phyloP scores from a whole-genome alignment of 768 basidiomycete species.

The Crepidotus variabilis region DNA sequence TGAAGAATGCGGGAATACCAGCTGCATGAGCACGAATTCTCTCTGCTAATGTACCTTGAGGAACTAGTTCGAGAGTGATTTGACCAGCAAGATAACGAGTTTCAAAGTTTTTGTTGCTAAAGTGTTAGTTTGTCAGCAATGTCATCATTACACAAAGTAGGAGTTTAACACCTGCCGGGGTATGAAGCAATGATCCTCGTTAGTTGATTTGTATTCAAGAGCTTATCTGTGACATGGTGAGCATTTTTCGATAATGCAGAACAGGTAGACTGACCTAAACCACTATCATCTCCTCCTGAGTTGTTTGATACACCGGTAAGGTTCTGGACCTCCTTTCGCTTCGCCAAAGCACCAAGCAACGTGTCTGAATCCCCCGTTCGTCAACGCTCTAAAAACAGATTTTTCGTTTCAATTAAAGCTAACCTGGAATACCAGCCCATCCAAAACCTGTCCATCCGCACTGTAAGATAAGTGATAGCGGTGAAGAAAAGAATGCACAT shows the following conservation, averaged over 20 bases:
- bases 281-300: slow-evolving; percentile 66
- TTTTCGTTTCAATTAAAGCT: slow-evolving; percentile 10
- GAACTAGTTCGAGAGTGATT: slow-evolving; percentile 84
- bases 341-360: slow-evolving; percentile 71
- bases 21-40: slow-evolving; percentile 86
- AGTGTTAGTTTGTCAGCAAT: background rate
- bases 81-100: slow-evolving; percentile 73
- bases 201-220: slow-evolving; percentile 73
- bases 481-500: slow-evolving; percentile 20
- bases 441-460: slow-evolving; percentile 72
- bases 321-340: slow-evolving; percentile 67
- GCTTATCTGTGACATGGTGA: slow-evolving; percentile 46
- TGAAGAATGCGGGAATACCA: slow-evolving; percentile 92
- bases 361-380: slow-evolving; percentile 69
- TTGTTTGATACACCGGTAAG: slow-evolving; percentile 90
- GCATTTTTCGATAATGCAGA: background rate
- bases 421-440: slow-evolving; percentile 83
- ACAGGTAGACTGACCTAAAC: slow-evolving; percentile 49
- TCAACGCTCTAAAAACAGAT: background rate
- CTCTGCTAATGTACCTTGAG: slow-evolving; percentile 89
- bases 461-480: background rate
- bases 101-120: slow-evolving; percentile 85
- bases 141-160: background rate
- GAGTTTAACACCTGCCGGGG: slow-evolving; percentile 63
- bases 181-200: slow-evolving; percentile 86